These are phyloP conservation scores for Colletotrichum tropicale DNA, from an alignment of 2,329 filamentous ascomycete genomes.

Conservation along the genomic window DNA sequence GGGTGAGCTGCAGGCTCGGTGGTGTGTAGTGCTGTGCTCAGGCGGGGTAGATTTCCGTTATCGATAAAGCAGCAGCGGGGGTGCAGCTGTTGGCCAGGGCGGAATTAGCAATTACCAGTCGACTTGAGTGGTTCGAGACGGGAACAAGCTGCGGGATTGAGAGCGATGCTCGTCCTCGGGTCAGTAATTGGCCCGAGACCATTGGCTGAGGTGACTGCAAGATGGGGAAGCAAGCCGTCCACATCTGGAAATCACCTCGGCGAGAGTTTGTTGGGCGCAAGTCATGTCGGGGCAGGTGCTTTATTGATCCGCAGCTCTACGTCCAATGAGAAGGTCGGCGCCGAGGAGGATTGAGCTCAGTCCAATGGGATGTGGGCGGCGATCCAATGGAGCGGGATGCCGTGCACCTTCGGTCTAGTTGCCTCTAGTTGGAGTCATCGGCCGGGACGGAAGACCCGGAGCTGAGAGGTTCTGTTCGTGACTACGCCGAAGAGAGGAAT, in stretches of 20 bases:
- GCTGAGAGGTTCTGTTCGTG: not conserved
- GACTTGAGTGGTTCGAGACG: not conserved
- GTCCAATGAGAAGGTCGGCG: not conserved
- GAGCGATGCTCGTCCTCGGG: not conserved
- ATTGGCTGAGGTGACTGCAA: not conserved
- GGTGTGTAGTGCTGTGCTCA: not conserved
- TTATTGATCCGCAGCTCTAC: not conserved
- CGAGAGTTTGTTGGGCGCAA: not conserved
- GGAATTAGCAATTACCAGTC: not conserved
- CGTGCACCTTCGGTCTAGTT: not conserved
- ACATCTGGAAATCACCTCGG: slow-evolving; percentile 5
- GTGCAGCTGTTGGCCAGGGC: not conserved
- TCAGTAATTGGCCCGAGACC: not conserved
- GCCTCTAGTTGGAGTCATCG: not conserved
- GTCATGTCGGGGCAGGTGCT: not conserved
- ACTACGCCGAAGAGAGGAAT: not conserved
- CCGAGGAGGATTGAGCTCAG: not conserved
- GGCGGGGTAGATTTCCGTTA: slow-evolving; percentile 7
- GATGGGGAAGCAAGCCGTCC: not conserved
- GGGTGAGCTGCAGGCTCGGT: not conserved
- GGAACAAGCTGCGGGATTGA: not conserved
- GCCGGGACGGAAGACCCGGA: not conserved
- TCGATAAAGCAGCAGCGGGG: slow-evolving; percentile 9
- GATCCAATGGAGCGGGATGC: not conserved
- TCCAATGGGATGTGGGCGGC: not conserved